A percentile compares a stretch with the other conserved stretches of the same genome.
These are phyloP conservation scores for Infundibulicybe gibba DNA, from an alignment of 768 basidiomycete species.

Conservation along the genomic window DNA sequence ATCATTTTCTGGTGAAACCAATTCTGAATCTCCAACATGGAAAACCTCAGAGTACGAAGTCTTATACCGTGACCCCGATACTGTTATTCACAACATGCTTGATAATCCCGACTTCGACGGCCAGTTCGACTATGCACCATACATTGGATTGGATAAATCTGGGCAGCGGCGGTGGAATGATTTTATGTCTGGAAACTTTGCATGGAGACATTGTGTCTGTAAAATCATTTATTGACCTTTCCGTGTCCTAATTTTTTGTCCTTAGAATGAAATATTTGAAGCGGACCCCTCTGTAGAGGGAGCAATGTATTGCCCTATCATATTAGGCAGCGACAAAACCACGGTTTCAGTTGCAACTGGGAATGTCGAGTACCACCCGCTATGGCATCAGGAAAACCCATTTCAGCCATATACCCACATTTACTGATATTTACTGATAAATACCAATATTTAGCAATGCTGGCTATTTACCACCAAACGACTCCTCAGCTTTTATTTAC, in stretches of 20 bases:
- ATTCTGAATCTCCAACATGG: constrained; percentile 15
- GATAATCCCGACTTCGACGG: constrained; percentile 24
- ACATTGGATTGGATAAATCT: constrained; percentile 10
- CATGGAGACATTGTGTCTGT: constrained; percentile 21
- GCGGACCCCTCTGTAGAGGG: neutral
- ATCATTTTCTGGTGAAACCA: neutral
- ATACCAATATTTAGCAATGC: too few species aligned
- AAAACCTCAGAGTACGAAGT: constrained; percentile 12
- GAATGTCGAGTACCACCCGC: constrained; percentile 11
- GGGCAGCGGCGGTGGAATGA: constrained; percentile 17
- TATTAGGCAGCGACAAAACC: constrained; percentile 15
- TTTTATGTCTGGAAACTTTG: constrained; percentile 30
- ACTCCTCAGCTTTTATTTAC: too few species aligned
- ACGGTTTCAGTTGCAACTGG: constrained; percentile 14
- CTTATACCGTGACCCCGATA: constrained; percentile 18
- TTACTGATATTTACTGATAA: too few species aligned
- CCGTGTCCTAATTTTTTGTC: neutral
- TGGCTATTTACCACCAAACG: too few species aligned
- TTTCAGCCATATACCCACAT: too few species aligned
- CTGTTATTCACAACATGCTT: constrained; percentile 16
- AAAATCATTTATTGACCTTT: too few species aligned
- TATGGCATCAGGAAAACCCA: too few species aligned
- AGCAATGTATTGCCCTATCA: constrained; percentile 8
- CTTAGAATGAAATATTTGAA: neutral
- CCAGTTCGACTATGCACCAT: constrained; percentile 20